A percentile compares a stretch with the other conserved stretches of the same genome.
These are phyloP conservation scores for Biscogniauxia marginata DNA, from an alignment of 2,329 filamentous ascomycete genomes.

Conservation along the genomic window DNA sequence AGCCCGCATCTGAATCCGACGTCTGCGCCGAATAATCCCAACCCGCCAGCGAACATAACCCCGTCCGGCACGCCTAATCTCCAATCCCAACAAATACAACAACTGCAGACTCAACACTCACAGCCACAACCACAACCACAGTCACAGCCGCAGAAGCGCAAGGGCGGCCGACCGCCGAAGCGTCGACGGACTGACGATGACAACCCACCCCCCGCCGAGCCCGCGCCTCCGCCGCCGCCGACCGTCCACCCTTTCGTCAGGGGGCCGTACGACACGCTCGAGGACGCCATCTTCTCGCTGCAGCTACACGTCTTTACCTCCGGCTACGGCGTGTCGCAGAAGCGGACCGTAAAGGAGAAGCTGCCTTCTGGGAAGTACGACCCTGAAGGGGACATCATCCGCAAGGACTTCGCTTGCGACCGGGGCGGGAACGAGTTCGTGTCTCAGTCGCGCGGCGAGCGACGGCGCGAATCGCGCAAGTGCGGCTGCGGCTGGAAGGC, in stretches of 20 bases:
- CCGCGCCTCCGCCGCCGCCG: conserved; percentile 6
- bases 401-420: conserved; percentile 32
- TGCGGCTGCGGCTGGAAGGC: conserved; percentile 30
- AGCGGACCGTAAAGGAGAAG: conserved; percentile 33
- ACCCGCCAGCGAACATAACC: background rate
- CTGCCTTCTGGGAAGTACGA: conserved; percentile 31
- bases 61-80: background rate
- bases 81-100: background rate
- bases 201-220: background rate
- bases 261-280: conserved; percentile 27
- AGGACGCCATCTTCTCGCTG: conserved; percentile 30
- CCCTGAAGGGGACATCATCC: conserved; percentile 28
- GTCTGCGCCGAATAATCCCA: conserved; percentile 5
- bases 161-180: conserved; percentile 11
- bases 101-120: background rate
- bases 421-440: conserved; percentile 30
- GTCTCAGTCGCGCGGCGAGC: conserved; percentile 30
- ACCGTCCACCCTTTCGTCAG: conserved; percentile 23
- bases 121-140: background rate
- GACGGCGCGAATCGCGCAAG: conserved; percentile 28
- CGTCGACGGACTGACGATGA: conserved; percentile 14
- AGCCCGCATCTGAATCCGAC: background rate
- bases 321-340: conserved; percentile 33
- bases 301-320: conserved; percentile 31
- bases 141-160: conserved; percentile 7